Conservation (phyloP, 2,329 filamentous ascomycete genomes). For the Calonectria pseudoturangicola region DNA sequence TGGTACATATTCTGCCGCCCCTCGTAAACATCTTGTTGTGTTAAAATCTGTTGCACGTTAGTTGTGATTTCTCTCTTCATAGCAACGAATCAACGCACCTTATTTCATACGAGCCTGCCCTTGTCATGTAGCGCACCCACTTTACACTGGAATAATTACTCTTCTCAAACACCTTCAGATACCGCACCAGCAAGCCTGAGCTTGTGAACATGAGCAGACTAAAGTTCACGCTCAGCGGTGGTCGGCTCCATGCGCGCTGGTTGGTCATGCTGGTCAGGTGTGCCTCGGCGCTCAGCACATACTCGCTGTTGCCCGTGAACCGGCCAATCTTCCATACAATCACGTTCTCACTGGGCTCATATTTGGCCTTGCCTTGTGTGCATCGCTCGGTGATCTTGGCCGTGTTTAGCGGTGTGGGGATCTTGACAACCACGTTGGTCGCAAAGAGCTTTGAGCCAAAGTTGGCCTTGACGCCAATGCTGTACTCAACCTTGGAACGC, state of each 20-base stretch:
- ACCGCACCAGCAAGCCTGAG: conserved; percentile 91
- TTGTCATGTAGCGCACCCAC: conserved; percentile 99
- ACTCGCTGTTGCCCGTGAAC: conserved; percentile 99
- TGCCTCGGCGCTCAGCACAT: conserved; percentile 94
- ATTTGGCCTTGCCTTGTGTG: conserved; percentile 97
- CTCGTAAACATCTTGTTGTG: conserved; percentile 39
- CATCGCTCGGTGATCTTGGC: conserved; percentile 94
- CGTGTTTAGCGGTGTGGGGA: conserved; percentile 97
- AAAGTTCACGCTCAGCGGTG: conserved; percentile 93
- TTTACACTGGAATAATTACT: conserved; percentile 99
- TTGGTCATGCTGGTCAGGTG: conserved; percentile 97
- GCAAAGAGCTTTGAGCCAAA: conserved; percentile 97
- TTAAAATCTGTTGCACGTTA: conserved; percentile 60
- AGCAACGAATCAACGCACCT: conserved; percentile 69
- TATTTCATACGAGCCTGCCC: conserved; percentile 98
- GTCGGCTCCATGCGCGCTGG: conserved; percentile 96
- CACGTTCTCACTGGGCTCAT: conserved; percentile 97
- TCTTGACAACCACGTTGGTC: conserved; percentile 94
- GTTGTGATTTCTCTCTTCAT: neutral
- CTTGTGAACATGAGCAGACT: conserved; percentile 98
- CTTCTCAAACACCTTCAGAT: conserved; percentile 99
- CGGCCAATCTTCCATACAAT: conserved; percentile 99
- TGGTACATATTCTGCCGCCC: conserved; percentile 54
- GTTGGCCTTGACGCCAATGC: conserved; percentile 97
- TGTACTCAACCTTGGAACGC: conserved; percentile 98